These are phyloP conservation scores for Monotropa hypopitys DNA, from an alignment of 179 eudicot species.

Conservation along the genomic window DNA sequence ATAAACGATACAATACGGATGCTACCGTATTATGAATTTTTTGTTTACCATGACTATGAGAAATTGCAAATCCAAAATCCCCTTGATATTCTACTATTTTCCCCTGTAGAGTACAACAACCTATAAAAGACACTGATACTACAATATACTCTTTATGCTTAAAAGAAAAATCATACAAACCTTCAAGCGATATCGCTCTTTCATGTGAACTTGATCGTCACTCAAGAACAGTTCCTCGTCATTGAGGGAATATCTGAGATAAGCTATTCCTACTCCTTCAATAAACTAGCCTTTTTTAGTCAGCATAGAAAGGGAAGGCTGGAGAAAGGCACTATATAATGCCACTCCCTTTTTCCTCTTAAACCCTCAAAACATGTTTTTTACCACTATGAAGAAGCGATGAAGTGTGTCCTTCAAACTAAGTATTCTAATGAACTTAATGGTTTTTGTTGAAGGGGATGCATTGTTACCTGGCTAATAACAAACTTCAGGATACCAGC, in stretches of 20 bases:
- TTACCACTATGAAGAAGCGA: background rate
- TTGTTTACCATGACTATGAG: background rate
- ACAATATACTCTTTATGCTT: background rate
- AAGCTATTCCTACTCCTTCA: background rate
- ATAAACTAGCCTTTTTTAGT: background rate
- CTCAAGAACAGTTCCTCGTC: background rate
- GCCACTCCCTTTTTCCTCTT: background rate
- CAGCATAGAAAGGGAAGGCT: background rate
- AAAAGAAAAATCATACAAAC: constrained; percentile 3
- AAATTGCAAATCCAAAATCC: background rate
- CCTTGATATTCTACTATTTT: background rate
- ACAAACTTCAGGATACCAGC: constrained; percentile 81
- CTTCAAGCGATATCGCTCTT: background rate
- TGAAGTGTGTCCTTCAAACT: background rate
- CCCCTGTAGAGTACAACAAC: background rate
- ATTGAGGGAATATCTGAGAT: background rate
- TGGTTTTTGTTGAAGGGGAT: background rate
- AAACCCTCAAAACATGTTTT: background rate
- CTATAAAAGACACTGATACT: background rate
- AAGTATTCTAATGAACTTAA: background rate
- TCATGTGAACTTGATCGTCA: background rate
- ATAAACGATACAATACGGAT: background rate
- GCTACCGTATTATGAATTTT: background rate
- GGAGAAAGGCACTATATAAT: background rate
- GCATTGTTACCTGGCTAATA: constrained; percentile 60